Base-by-base conservation (phyloP, 2,329 filamentous ascomycete species). In the Fusarium robinianum region DNA sequence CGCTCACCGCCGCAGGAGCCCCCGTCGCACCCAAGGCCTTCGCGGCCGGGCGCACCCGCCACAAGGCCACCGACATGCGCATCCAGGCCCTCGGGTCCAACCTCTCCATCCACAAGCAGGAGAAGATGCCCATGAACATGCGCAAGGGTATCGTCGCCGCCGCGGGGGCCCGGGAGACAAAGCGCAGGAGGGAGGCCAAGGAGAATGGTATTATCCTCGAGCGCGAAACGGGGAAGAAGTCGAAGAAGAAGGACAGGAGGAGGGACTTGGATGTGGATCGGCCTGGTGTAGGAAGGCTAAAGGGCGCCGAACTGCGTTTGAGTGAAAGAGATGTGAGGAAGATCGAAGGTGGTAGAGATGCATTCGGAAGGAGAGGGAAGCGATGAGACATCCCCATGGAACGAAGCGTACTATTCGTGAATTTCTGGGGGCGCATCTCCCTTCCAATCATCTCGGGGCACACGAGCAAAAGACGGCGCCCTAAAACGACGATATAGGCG, bases 161-260 rank as follows among this genome's bases (percentile, higher is more conserved):
- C 38, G 80, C 80, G 15, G 73, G 67, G 2, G 69, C 74, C 18
- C 81, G 80, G 46, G 91, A 96, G 66, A 72, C 78, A 9, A 87
- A 79, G 72, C 74, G 92, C 37, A 76, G 92, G 24, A 76, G 75
- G 26, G 89, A 96, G 66, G 94, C 94, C 2, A 82, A 78, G 62
- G 92, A 97, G 75, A 95, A 92, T 60, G 94, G 92, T 5, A 84
- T 97, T 58, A 83, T 97, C 34, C 73, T 97, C 22, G 94, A 97
- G 74, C 77, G 75, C 49, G 57, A 62, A 40, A 73, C 73, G 29
- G 55, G 63, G 18, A 65, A 65, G 52, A 70, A 66, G 23, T 66
- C 59, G 43, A 72, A 66, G 41, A 63, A 67, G 41, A 73, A 66
- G 45, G 72, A 68, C 45, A 72, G 71, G 40, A 75, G 64, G 58